A percentile compares a stretch with the other conserved stretches of the same genome.
Conservation (phyloP, 2,329 filamentous ascomycete species). For the Alternaria sp. region DNA sequence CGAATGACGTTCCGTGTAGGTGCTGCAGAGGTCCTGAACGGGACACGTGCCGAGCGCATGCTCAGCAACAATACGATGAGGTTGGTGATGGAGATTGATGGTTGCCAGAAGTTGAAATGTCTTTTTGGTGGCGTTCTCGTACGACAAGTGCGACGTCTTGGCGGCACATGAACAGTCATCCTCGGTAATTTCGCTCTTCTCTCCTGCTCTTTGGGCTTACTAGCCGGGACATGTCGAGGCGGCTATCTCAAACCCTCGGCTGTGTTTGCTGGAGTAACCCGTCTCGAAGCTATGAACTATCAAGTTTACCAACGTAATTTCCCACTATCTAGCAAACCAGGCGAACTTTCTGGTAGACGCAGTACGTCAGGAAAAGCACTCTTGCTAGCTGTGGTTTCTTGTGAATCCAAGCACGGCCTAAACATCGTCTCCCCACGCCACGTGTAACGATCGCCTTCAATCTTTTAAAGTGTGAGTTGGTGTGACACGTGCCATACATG, state of each 20-base stretch:
- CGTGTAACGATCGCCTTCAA: not conserved
- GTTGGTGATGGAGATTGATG: not conserved
- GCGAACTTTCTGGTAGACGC: no score
- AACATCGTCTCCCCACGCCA: not conserved
- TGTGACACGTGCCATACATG: not conserved
- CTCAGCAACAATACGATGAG: not conserved
- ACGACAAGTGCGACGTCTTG: constrained; percentile 21
- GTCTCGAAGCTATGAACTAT: not conserved
- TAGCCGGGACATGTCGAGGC: not conserved
- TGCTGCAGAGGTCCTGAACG: not conserved
- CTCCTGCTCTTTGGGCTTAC: not conserved
- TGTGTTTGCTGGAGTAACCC: not conserved
- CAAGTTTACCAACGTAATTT: not conserved
- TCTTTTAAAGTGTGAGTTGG: not conserved
- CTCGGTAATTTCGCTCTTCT: constrained; percentile 2
- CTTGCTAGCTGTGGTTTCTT: not conserved
- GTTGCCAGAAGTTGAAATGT: constrained; percentile 5
- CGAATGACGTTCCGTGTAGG: not conserved
- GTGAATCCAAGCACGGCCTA: not conserved
- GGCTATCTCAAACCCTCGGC: not conserved
- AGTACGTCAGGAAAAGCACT: not conserved
- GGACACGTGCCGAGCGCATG: not conserved
- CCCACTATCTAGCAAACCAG: not conserved
- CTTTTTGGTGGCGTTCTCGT: constrained; percentile 18
- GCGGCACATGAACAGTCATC: constrained; percentile 14